Evolutionary conservation across 306 rosid genomes (phyloP).

Genomic region (Ochetophila trinervis): DNA sequence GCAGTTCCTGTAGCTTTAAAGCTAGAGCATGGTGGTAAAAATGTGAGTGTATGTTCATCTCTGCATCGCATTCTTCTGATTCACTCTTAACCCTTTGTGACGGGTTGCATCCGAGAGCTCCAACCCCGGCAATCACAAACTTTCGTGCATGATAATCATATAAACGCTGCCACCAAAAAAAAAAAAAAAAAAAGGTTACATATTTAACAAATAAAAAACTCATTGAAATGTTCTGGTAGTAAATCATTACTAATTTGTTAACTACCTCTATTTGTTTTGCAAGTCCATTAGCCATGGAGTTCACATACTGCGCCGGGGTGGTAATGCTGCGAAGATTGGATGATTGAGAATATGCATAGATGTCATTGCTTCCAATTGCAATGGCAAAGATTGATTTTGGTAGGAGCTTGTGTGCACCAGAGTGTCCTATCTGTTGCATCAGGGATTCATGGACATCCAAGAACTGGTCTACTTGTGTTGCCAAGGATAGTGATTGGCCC

Average conservation of each 20-base stretch:
- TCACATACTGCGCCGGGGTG: constrained; percentile 37
- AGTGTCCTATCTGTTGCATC: constrained; percentile 2
- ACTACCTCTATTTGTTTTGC: constrained; percentile 37
- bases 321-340: constrained; percentile 24
- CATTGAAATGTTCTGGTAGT: not conserved
- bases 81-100: constrained; percentile 25
- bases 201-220: not conserved
- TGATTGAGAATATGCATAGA: constrained; percentile 34
- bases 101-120: constrained; percentile 53
- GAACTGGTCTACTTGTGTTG: constrained; percentile 56
- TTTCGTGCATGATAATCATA: constrained; percentile 41
- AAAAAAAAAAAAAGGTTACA: not conserved
- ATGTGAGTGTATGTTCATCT: constrained; percentile 26
- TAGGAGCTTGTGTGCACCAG: constrained; percentile 25
- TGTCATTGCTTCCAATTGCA: constrained; percentile 48
- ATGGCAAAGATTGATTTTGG: constrained; percentile 36
- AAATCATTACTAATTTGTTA: not conserved
- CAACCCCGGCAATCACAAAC: constrained; percentile 37
- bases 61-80: constrained; percentile 32
- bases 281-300: constrained; percentile 37
- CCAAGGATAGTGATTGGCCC: constrained; percentile 43
- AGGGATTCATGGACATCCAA: constrained; percentile 20
- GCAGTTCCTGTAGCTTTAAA: constrained; percentile 1
- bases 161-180: constrained; percentile 36
- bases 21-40: not conserved